Percentiles rank a stretch among this genome's conserved stretches.
phyloP scores from a whole-genome alignment of 1,284 basidiomycete species.

The Apiotrichum akiyoshidainum region DNA sequence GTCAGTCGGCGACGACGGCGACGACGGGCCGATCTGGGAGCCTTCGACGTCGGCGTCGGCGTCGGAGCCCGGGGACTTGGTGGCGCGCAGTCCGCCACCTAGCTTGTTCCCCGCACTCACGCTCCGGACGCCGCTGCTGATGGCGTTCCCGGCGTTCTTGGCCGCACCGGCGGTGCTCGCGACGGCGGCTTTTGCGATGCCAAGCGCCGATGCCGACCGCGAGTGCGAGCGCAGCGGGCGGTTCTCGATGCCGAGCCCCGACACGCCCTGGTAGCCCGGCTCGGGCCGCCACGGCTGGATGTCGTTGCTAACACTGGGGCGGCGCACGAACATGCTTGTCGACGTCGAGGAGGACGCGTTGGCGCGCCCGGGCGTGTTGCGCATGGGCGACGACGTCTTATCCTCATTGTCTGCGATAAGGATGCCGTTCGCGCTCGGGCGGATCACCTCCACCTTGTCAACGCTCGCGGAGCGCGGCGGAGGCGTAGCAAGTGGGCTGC shows the following conservation, averaged over 20 bases:
- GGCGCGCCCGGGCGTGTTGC: not conserved
- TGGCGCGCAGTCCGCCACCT: too few relatives aligned
- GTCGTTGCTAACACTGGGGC: too few relatives aligned
- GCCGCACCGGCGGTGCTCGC: slow-evolving; percentile 9
- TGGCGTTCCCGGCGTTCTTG: slow-evolving; percentile 3
- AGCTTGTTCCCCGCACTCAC: not conserved
- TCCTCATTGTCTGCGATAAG: too few relatives aligned
- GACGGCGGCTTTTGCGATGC: slow-evolving; percentile 4
- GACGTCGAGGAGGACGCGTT: not conserved
- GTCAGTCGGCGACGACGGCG: not conserved
- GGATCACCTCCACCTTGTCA: too few relatives aligned
- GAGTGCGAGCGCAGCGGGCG: slow-evolving; percentile 1
- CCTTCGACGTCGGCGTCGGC: too few relatives aligned
- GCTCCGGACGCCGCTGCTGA: not conserved
- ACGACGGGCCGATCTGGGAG: too few relatives aligned
- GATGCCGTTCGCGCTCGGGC: too few relatives aligned
- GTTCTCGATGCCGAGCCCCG: slow-evolving; percentile 2
- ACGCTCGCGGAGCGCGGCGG: too few relatives aligned
- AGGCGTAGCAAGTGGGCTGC: too few relatives aligned
- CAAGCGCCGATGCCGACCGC: not conserved
- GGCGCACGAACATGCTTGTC: too few relatives aligned
- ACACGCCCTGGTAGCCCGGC: slow-evolving; percentile 5
- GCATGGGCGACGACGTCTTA: too few relatives aligned
- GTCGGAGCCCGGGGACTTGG: too few relatives aligned
- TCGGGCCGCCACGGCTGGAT: slow-evolving; percentile 3